These are phyloP conservation scores for Amorphotheca resinae DNA, from an alignment of 495 filamentous ascomycete species.

Conservation along the genomic window DNA sequence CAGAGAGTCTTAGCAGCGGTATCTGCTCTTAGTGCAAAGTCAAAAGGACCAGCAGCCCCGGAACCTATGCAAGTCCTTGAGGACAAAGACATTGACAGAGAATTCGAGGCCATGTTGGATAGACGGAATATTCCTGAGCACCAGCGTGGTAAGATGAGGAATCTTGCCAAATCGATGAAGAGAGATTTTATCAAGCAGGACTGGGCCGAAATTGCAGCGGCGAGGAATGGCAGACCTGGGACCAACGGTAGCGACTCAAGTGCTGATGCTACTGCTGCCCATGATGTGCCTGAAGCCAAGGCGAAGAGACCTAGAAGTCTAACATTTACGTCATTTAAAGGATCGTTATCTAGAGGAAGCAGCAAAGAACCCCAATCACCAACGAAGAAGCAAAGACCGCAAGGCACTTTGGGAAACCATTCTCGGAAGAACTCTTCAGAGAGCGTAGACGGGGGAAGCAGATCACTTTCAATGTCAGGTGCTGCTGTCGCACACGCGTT, in stretches of 20 bases:
- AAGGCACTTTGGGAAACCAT: constrained; percentile 36
- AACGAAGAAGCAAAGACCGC: constrained; percentile 41
- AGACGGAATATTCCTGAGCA: constrained; percentile 85
- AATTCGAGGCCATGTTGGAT: constrained; percentile 61
- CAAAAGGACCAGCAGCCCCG: constrained; percentile 25
- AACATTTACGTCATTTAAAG: constrained; percentile 63
- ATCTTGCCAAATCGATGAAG: constrained; percentile 78
- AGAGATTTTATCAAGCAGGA: constrained; percentile 89
- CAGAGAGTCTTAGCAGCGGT: constrained; percentile 56
- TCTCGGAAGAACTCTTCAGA: constrained; percentile 39
- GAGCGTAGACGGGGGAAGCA: constrained; percentile 33
- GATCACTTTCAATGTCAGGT: constrained; percentile 28
- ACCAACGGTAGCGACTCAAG: constrained; percentile 20
- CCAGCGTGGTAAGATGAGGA: constrained; percentile 87
- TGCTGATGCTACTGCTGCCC: constrained; percentile 20
- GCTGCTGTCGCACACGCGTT: constrained; percentile 26
- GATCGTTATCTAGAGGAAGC: constrained; percentile 49
- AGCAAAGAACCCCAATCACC: constrained; percentile 44
- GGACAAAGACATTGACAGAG: constrained; percentile 31
- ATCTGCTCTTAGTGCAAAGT: constrained; percentile 32
- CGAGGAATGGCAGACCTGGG: constrained; percentile 21
- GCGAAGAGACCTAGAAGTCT: constrained; percentile 54
- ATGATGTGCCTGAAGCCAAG: constrained; percentile 11
- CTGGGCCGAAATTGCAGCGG: constrained; percentile 47
- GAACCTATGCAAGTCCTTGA: constrained; percentile 16